Percentiles rank a stretch among this genome's conserved stretches.
Conservation (phyloP, 495 filamentous ascomycete genomes). For the Massariosphaeria phaeospora region DNA sequence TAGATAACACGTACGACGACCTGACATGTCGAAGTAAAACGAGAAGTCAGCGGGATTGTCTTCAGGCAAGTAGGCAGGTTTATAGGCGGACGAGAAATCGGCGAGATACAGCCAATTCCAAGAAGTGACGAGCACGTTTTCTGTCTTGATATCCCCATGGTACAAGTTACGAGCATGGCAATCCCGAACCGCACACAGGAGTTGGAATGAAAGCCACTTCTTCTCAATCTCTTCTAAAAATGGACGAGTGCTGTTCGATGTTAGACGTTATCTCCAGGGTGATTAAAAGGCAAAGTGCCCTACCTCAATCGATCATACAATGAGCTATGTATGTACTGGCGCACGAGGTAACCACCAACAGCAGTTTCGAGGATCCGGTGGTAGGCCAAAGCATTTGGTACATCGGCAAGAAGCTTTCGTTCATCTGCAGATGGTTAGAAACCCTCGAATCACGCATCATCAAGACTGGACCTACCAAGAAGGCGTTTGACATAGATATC, state of each 20-base stretch:
- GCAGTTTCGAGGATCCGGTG: constrained; percentile 85
- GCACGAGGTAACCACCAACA: constrained; percentile 87
- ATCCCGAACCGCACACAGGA: constrained; percentile 87
- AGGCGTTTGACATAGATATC: constrained; percentile 71
- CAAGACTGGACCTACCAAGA: constrained; percentile 51
- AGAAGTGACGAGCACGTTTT: constrained; percentile 92
- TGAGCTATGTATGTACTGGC: constrained; percentile 92
- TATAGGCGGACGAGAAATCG: constrained; percentile 94
- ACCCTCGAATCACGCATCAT: neutral
- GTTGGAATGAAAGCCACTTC: constrained; percentile 96
- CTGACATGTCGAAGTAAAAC: constrained; percentile 94
- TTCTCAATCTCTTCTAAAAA: constrained; percentile 97
- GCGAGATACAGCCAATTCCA: constrained; percentile 99
- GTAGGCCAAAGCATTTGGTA: constrained; percentile 89
- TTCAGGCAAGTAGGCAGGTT: constrained; percentile 89
- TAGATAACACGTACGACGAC: constrained; percentile 88
- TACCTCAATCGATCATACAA: constrained; percentile 92
- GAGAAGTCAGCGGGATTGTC: constrained; percentile 97
- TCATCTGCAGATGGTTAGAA: constrained; percentile 56
- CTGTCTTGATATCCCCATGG: constrained; percentile 98
- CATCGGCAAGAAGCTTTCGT: constrained; percentile 67
- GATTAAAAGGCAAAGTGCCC: neutral
- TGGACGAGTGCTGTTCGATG: constrained; percentile 67
- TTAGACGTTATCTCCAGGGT: neutral
- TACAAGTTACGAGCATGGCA: constrained; percentile 87